Base-by-base conservation (phyloP, 345 rosid species). In the Mallotus nudiflorus region DNA sequence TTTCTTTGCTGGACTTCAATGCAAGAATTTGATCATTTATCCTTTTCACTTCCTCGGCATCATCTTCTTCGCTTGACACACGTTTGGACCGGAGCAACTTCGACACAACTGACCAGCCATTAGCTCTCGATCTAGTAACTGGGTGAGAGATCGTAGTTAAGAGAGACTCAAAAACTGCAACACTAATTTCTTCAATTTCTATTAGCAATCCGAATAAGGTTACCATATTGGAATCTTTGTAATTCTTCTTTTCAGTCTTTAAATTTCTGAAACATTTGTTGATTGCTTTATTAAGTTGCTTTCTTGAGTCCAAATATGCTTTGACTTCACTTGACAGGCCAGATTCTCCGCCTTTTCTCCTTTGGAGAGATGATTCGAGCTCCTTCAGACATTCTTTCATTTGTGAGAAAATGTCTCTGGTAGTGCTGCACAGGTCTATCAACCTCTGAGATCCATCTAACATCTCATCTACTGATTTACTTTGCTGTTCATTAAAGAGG, bases 261-360 rank as follows among this genome's bases (percentile, higher is more conserved):
- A 67, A 39, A 5, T 52, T 25, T 71, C 55, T 40, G 2, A 62
- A 27, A 40, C 61, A 62, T 25, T 37, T 62, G 27, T 35, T 1
- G 40, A 52, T 51, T n/a, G 27, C 51, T 39, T 6, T 71, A 0
- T 51, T 52, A 18, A 71, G 16, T 49, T 6, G 27, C 29, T 71
- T 62, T n/a, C 68, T 71, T 6, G 68, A 35, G 6, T 15, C 40
- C 40, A 62, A 9, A 15, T 69, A 59, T 1, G 56, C 48, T 24
- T 70, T 57, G 3, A 70, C 37, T 5, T 70, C 66, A 31, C n/a
- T 53, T 52, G 42, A 14, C 11, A 62, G 12, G 62, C 50, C 28
- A 67, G 71, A 37, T 54, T 67, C 62, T 12, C 52, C 29, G 16
- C 51, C 35, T 27, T 48, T 67, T 39, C 71, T 67, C 24, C 62